Conservation (phyloP, 345 rosid genomes). For the Mangifera indica region DNA sequence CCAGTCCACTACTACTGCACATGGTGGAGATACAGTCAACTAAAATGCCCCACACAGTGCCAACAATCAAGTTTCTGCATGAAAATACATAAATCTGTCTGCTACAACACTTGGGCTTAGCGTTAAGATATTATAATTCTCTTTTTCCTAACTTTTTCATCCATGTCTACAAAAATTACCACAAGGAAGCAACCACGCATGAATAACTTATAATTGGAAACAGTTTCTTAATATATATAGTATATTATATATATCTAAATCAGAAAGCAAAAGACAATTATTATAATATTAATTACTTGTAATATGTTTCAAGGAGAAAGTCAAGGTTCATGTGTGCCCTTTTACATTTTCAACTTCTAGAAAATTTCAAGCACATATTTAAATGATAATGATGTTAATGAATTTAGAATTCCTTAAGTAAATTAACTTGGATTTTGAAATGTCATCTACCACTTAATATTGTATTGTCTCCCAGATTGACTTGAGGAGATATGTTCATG, state of each 20-base stretch:
- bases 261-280: too few relatives aligned
- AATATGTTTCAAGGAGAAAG: neutral
- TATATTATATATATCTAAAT: too few relatives aligned
- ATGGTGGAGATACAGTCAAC: slow-evolving; percentile 12
- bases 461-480: neutral
- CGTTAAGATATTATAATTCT: neutral
- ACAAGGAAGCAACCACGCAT: too few relatives aligned
- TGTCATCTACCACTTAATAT: neutral
- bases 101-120: too few relatives aligned
- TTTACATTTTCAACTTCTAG: neutral
- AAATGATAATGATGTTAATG: neutral
- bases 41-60: neutral
- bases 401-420: neutral
- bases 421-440: neutral
- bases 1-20: slow-evolving; percentile 12
- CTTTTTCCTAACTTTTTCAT: neutral
- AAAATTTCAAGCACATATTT: neutral
- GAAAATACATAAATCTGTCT: neutral
- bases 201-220: too few relatives aligned
- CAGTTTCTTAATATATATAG: too few relatives aligned
- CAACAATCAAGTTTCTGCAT: neutral
- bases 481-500: neutral
- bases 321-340: neutral
- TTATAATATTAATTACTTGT: neutral
- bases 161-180: neutral